Evolutionary conservation across 2,329 filamentous ascomycete species (phyloP).

Genomic region (Fusarium sp.): DNA sequence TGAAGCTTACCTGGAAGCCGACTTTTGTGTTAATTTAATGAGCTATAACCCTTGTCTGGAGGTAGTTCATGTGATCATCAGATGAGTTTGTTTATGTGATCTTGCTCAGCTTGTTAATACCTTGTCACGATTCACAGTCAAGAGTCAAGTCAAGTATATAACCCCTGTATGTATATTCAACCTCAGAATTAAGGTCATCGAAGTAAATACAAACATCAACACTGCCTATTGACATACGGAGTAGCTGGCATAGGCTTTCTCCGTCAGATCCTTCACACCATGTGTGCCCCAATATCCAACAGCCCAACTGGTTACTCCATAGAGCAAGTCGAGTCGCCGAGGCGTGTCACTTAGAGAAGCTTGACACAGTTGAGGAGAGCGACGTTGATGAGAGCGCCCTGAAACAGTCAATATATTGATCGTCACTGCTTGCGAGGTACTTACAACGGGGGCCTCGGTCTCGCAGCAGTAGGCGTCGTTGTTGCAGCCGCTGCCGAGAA

Average conservation of each 20-base stretch:
- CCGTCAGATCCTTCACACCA: not conserved
- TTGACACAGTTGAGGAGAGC: constrained; percentile 16
- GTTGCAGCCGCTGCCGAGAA: constrained; percentile 6
- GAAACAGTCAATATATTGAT: not conserved
- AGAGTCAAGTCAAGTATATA: not conserved
- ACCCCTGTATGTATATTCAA: not conserved
- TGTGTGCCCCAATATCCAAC: not conserved
- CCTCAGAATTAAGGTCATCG: not conserved
- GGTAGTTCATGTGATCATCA: rapidly evolving
- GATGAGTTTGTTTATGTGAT: not conserved
- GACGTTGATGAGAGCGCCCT: constrained; percentile 17
- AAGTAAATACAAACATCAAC: not conserved
- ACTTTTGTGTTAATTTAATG: not conserved
- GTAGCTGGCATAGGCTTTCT: constrained; percentile 6
- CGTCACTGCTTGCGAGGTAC: not conserved
- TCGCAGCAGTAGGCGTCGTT: constrained; percentile 10
- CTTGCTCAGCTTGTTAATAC: not conserved
- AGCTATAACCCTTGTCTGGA: not conserved
- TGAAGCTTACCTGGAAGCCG: not conserved
- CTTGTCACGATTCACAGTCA: not conserved
- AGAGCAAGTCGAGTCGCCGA: not conserved
- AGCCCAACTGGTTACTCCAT: not conserved
- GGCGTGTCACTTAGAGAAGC: not conserved
- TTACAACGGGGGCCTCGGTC: not conserved
- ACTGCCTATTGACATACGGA: not conserved